phyloP scores from a whole-genome alignment of 2,329 filamentous ascomycete species.

The Ciborinia camelliae region DNA sequence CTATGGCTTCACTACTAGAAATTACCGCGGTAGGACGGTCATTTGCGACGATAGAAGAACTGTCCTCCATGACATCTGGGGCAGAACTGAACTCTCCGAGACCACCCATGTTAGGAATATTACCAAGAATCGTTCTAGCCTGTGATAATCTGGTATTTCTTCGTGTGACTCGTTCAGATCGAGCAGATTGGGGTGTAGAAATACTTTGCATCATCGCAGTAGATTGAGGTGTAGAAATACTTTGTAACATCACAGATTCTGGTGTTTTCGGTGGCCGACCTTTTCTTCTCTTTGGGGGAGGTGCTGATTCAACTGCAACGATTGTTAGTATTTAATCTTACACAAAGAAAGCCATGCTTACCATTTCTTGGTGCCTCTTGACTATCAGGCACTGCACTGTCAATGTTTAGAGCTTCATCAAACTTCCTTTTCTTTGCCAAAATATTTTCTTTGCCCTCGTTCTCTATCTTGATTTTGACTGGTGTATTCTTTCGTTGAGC shows the following conservation, averaged over 20 bases:
- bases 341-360: slow-evolving; percentile 7
- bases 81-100: neutral
- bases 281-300: slow-evolving; percentile 23
- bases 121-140: slow-evolving; percentile 20
- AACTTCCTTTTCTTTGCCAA: slow-evolving; percentile 28
- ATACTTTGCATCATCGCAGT: too few relatives aligned
- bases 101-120: neutral
- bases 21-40: neutral
- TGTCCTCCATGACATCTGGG: neutral
- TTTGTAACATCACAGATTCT: neutral
- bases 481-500: neutral
- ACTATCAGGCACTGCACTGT: slow-evolving; percentile 28
- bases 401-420: slow-evolving; percentile 20
- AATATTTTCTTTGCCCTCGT: neutral
- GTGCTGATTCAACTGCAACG: neutral
- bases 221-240: neutral
- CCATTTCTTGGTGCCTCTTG: slow-evolving; percentile 23
- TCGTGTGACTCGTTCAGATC: neutral
- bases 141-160: slow-evolving; percentile 6
- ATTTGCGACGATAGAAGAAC: neutral
- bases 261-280: slow-evolving; percentile 18
- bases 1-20: slow-evolving; percentile 17
- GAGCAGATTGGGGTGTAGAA: neutral
- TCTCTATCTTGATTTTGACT: neutral
- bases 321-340: neutral